Percentiles rank a stretch among this genome's conserved stretches.
These are phyloP conservation scores for Penicillium roqueforti DNA, from an alignment of 495 filamentous ascomycete species.

Conservation along the genomic window DNA sequence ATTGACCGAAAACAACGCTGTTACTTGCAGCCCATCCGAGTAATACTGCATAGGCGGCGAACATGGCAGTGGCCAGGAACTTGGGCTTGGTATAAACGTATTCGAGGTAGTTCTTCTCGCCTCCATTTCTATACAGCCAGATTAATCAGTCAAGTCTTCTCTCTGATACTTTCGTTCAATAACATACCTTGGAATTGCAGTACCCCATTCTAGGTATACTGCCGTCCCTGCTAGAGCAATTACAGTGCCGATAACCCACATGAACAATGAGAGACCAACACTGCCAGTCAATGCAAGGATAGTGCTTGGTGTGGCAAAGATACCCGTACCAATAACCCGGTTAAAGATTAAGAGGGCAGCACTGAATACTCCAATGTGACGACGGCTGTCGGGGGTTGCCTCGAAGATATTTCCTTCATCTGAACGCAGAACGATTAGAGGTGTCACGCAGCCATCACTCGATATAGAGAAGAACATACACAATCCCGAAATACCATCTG, in stretches of 20 bases:
- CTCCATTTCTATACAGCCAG: conserved; percentile 50
- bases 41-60: conserved; percentile 54
- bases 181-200: conserved; percentile 44
- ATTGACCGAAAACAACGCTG: conserved; percentile 65
- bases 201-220: conserved; percentile 54
- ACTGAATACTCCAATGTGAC: conserved; percentile 57
- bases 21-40: conserved; percentile 57
- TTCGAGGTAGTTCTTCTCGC: conserved; percentile 70
- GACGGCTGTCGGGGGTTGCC: conserved; percentile 58
- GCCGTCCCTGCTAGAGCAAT: conserved; percentile 49
- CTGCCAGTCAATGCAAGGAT: conserved; percentile 52
- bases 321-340: conserved; percentile 63
- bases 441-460: neutral
- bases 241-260: conserved; percentile 51
- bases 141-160: neutral
- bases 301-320: conserved; percentile 58
- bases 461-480: conserved; percentile 22
- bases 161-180: neutral
- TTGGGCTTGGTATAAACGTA: conserved; percentile 59
- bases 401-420: conserved; percentile 54
- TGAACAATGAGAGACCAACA: conserved; percentile 49
- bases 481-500: conserved; percentile 35
- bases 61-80: conserved; percentile 61
- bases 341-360: conserved; percentile 61
- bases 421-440: conserved; percentile 6